Base-by-base conservation (phyloP, 2,329 filamentous ascomycete species). In the Alternaria sp. region DNA sequence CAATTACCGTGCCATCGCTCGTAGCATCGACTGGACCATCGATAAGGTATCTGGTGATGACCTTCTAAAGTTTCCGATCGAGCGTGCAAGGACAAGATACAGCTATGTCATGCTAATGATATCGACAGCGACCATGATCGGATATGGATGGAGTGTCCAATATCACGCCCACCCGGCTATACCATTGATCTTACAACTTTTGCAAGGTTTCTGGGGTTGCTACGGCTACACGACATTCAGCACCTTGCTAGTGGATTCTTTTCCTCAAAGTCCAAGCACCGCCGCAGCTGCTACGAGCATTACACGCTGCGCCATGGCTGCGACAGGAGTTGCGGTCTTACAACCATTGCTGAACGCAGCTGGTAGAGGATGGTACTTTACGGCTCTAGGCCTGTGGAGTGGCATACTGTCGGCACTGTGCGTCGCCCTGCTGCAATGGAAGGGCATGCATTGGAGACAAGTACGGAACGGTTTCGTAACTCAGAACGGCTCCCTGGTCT, bases 321-420 rank as follows among this genome's bases (percentile, higher is more conserved):
- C 56, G 26, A 50, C 30, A 0, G 46, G 46, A 10, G 47, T 26
- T 21, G 46, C 56, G 6, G 37, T 50, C 1, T 45, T 53, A 7
- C 11, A 59, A 9, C 56, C 56, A 2, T 20, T 59, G 14, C 37
- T 53, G 10, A 15, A 59, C 14, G 25, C 14, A 4, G 47, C 50
- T 15, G 56, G 47, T 12, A 44, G 18, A 11, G 56, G 47, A 10
- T 59, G 56, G 56, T 50, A 41, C 15, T 53, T 59, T 12, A 59
- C 46, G n/a, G 26, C 43, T 6, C 21, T 51, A 5, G 46, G 30
- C 2, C 11, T 20, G 21, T 37, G 33, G 33, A 41, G 44, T 41
- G 33, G 21, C 12, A n/a, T 47, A 2, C 8, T 26, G 6, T 47
- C 45, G 21, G 45, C 45, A 1, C 3, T 21, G 21, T n/a, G 14